phyloP scores from a whole-genome alignment of 257 asterid species.

The Plantago major region DNA sequence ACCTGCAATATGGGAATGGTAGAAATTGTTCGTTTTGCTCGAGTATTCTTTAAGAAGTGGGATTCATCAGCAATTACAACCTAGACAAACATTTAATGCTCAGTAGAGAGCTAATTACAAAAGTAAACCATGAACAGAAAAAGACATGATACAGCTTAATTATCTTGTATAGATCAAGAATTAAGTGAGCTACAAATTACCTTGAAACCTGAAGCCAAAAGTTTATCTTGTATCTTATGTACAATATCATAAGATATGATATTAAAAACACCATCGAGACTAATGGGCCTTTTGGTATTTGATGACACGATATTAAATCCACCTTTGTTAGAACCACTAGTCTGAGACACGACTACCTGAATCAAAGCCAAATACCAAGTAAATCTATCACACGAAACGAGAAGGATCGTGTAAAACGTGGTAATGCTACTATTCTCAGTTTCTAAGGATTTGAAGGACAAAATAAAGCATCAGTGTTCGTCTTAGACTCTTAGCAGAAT shows the following conservation, averaged over 20 bases:
- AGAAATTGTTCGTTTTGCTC: conserved; percentile 85
- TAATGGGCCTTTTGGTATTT: conserved; percentile 53
- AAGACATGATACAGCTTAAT: conserved; percentile 15
- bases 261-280: conserved; percentile 87
- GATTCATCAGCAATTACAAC: conserved; percentile 96
- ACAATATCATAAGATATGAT: conserved; percentile 85
- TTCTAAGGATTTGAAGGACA: background rate
- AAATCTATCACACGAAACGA: background rate
- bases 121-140: background rate
- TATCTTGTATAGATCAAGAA: background rate
- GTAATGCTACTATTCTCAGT: too few relatives aligned
- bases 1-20: conserved; percentile 90
- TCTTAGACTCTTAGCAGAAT: background rate
- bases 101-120: conserved; percentile 20
- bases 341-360: conserved; percentile 90
- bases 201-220: conserved; percentile 81
- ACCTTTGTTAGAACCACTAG: conserved; percentile 68
- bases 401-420: background rate
- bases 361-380: conserved; percentile 19
- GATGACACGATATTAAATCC: conserved; percentile 81
- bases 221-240: conserved; percentile 62
- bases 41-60: conserved; percentile 89
- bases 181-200: conserved; percentile 28
- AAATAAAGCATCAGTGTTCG: background rate
- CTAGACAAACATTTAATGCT: conserved; percentile 43